Percentiles rank a stretch among this genome's conserved stretches.
These are phyloP conservation scores for Ogataea glucozyma DNA, from an alignment of 805 yeast species.

Conservation along the genomic window DNA sequence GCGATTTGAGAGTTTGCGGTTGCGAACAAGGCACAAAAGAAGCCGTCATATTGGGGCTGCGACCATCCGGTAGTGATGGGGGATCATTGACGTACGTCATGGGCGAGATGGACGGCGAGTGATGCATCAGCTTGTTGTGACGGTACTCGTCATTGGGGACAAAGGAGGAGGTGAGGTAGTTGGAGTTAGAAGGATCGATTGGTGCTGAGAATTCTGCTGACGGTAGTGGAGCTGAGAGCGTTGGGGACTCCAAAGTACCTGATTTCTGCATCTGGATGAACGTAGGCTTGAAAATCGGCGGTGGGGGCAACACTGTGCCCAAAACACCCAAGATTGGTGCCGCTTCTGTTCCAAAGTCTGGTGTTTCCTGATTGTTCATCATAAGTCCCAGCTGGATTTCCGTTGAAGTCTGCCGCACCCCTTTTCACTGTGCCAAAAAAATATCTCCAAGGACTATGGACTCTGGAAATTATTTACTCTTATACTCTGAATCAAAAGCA, in stretches of 20 bases:
- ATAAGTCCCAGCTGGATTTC: background rate
- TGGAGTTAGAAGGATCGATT: constrained; percentile 21
- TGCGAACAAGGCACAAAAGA: background rate
- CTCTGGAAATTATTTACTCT: too few relatives aligned
- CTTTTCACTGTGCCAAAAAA: too few relatives aligned
- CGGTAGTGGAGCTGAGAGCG: background rate
- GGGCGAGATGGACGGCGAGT: constrained; percentile 37
- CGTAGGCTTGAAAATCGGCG: constrained; percentile 49
- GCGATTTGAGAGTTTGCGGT: constrained; percentile 1
- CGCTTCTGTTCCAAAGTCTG: background rate
- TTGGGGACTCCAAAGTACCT: background rate
- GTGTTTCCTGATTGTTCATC: background rate
- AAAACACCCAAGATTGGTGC: background rate
- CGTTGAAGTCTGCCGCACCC: too few relatives aligned
- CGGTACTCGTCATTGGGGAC: constrained; percentile 31
- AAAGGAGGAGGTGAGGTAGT: constrained; percentile 34
- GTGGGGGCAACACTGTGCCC: constrained; percentile 40
- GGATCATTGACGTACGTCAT: constrained; percentile 30
- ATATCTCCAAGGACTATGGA: too few relatives aligned
- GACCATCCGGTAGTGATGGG: constrained; percentile 10
- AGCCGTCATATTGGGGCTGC: constrained; percentile 4
- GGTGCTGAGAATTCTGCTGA: too few relatives aligned
- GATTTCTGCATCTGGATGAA: constrained; percentile 44
- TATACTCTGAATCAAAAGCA: background rate
- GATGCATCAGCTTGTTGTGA: constrained; percentile 22